Percentiles rank a stretch among this genome's conserved stretches.
Conservation (phyloP, 2,329 filamentous ascomycete genomes). For the Rutstroemia sp. region DNA sequence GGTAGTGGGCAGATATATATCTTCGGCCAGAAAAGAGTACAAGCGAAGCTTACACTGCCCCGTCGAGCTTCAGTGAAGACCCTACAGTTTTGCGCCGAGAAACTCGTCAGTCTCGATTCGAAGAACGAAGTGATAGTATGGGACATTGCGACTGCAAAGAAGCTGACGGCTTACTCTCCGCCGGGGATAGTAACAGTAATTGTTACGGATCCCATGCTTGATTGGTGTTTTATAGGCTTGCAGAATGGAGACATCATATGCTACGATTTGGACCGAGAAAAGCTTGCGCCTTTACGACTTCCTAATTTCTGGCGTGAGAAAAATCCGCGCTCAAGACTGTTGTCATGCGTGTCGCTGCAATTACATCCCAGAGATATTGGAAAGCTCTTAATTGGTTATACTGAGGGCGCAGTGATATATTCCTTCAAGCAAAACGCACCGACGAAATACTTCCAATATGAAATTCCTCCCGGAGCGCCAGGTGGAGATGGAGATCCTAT, state of each 20-base stretch:
- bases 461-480: slow-evolving; percentile 71
- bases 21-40: slow-evolving; percentile 74
- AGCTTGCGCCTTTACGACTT: slow-evolving; percentile 69
- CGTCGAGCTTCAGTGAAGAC: slow-evolving; percentile 67
- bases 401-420: slow-evolving; percentile 79
- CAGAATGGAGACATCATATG: slow-evolving; percentile 78
- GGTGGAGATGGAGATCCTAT: slow-evolving; percentile 61
- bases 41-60: slow-evolving; percentile 63
- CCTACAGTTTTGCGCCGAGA: slow-evolving; percentile 79
- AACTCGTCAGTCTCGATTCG: slow-evolving; percentile 75
- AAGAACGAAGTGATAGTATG: slow-evolving; percentile 82
- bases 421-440: slow-evolving; percentile 88
- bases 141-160: slow-evolving; percentile 63
- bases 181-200: slow-evolving; percentile 69
- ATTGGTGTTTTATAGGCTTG: slow-evolving; percentile 84
- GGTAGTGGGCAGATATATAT: slow-evolving; percentile 84
- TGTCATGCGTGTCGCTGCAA: slow-evolving; percentile 67
- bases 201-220: slow-evolving; percentile 79
- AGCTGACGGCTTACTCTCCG: slow-evolving; percentile 63
- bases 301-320: slow-evolving; percentile 79
- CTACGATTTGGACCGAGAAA: slow-evolving; percentile 85
- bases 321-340: slow-evolving; percentile 57
- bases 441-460: slow-evolving; percentile 74
- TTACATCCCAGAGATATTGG: slow-evolving; percentile 91
- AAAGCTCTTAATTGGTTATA: slow-evolving; percentile 84